phyloP scores from a whole-genome alignment of 1,139 yeast genomes.

The Blastobotrys elegans region DNA sequence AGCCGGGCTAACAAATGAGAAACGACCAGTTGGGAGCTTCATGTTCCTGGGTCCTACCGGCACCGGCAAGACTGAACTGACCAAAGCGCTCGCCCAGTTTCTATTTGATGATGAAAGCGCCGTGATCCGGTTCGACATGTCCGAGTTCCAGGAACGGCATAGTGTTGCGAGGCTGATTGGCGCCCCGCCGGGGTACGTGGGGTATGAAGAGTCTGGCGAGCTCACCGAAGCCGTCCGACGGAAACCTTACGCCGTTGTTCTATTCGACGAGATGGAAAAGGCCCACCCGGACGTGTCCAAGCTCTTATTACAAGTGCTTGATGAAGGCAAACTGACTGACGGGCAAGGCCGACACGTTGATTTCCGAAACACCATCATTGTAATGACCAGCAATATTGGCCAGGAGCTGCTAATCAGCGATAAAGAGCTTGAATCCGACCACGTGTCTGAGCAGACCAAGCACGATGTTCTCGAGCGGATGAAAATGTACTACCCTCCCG shows the following conservation, averaged over 20 bases:
- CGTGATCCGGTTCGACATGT: constrained; percentile 91
- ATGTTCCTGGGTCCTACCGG: constrained; percentile 98
- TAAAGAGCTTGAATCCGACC: constrained; percentile 45
- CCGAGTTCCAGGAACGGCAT: constrained; percentile 95
- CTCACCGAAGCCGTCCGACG: constrained; percentile 93
- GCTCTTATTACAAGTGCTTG: constrained; percentile 81
- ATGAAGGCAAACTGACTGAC: constrained; percentile 91
- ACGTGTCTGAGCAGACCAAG: constrained; percentile 47
- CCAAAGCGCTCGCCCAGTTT: constrained; percentile 87
- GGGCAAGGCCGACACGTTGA: constrained; percentile 92
- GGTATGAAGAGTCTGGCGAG: constrained; percentile 91
- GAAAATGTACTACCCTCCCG: constrained; percentile 80
- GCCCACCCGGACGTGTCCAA: constrained; percentile 94
- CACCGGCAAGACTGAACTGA: constrained; percentile 94
- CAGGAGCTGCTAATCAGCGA: constrained; percentile 79
- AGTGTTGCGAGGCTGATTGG: constrained; percentile 87
- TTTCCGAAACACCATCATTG: constrained; percentile 88
- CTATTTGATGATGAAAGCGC: constrained; percentile 83
- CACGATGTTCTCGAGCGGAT: constrained; percentile 58
- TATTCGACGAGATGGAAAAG: constrained; percentile 95
- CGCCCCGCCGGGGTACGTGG: constrained; percentile 97
- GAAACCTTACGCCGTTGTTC: constrained; percentile 86
- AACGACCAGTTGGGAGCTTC: constrained; percentile 92
- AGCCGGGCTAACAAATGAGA: constrained; percentile 91
- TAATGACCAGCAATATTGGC: constrained; percentile 97